phyloP scores from a whole-genome alignment of 2,329 filamentous ascomycete species.

The Aspergillus novoparasiticus region DNA sequence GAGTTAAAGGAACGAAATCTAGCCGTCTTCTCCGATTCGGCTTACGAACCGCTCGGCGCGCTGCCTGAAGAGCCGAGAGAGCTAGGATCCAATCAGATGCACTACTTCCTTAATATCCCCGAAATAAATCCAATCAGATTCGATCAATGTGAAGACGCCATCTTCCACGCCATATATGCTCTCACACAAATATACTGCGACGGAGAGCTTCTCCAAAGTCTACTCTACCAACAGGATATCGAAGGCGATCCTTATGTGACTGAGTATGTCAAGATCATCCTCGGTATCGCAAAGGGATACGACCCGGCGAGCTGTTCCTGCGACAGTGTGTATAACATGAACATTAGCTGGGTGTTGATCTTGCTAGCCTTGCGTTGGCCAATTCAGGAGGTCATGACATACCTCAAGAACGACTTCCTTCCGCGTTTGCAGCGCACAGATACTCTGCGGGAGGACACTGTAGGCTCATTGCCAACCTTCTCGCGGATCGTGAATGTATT shows the following conservation, averaged over 20 bases:
- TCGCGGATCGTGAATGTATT: not conserved
- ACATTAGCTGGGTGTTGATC: not conserved
- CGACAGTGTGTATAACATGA: not conserved
- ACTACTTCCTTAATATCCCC: too few relatives aligned
- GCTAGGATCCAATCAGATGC: too few relatives aligned
- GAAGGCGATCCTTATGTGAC: not conserved
- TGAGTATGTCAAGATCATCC: not conserved
- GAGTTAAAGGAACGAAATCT: not conserved
- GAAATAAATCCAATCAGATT: not conserved
- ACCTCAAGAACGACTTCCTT: not conserved
- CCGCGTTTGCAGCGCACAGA: not conserved
- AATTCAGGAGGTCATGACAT: not conserved
- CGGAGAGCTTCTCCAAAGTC: not conserved
- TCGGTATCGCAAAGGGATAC: not conserved
- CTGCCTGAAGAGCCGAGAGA: too few relatives aligned
- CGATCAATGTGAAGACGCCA: not conserved
- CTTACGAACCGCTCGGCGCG: not conserved
- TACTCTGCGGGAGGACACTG: not conserved
- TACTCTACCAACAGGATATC: not conserved
- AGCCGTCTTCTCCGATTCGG: not conserved
- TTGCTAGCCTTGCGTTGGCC: not conserved
- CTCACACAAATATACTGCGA: not conserved
- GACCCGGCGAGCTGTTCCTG: not conserved
- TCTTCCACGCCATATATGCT: not conserved
- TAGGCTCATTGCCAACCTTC: not conserved